phyloP scores from a whole-genome alignment of 495 filamentous ascomycete genomes.

The Neurospora terricola region DNA sequence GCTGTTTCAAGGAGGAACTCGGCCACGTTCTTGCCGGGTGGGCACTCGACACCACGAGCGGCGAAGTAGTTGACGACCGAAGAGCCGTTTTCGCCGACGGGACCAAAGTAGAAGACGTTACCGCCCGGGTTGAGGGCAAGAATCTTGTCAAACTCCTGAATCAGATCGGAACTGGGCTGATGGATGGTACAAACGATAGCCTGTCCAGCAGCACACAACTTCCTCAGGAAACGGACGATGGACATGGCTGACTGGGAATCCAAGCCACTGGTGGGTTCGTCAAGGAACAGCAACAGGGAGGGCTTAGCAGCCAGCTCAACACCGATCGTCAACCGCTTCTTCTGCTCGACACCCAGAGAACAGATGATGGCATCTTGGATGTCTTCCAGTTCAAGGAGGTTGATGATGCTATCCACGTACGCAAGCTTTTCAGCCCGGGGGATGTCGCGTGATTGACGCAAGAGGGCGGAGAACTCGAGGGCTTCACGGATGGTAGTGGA shows the following conservation, averaged over 20 bases:
- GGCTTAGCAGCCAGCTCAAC: conserved; percentile 89
- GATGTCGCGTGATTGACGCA: conserved; percentile 62
- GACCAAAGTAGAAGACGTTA: conserved; percentile 62
- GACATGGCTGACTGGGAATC: conserved; percentile 78
- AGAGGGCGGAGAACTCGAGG: conserved; percentile 65
- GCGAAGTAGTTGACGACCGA: conserved; percentile 37
- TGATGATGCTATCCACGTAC: conserved; percentile 83
- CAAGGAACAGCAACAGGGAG: conserved; percentile 62
- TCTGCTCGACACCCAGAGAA: conserved; percentile 54
- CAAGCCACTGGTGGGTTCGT: conserved; percentile 75
- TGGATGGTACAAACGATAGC: conserved; percentile 70
- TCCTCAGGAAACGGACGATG: conserved; percentile 76
- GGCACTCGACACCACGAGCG: conserved; percentile 56
- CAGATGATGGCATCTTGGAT: conserved; percentile 78
- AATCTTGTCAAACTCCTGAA: conserved; percentile 67
- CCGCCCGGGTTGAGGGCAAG: conserved; percentile 61
- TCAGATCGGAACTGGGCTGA: conserved; percentile 65
- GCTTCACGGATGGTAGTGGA: conserved; percentile 83
- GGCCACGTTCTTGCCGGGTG: conserved; percentile 64
- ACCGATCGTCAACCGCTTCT: conserved; percentile 71
- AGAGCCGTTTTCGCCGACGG: conserved; percentile 39
- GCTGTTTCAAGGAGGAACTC: conserved; percentile 82
- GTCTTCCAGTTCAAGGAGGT: conserved; percentile 70
- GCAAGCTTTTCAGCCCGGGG: conserved; percentile 62
- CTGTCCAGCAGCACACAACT: conserved; percentile 67